phyloP scores from a whole-genome alignment of 768 basidiomycete genomes.

The Leccinum incarnatum region DNA sequence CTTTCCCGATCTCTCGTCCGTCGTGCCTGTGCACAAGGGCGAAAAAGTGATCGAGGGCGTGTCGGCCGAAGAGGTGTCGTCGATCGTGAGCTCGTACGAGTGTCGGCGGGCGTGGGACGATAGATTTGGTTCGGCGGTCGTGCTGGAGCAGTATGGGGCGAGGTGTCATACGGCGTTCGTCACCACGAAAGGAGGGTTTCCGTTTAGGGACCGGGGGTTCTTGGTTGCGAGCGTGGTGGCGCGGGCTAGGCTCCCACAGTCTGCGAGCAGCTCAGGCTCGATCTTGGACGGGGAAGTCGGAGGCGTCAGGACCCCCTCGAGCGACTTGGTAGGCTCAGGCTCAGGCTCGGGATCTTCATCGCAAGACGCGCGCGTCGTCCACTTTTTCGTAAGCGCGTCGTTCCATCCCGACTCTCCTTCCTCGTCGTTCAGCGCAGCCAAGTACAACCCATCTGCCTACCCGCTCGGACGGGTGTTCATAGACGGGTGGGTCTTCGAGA shows the following conservation, averaged over 20 bases:
- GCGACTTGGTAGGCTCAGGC: constrained; percentile 22
- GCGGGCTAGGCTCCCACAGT: constrained; percentile 43
- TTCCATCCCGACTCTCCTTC: constrained; percentile 61
- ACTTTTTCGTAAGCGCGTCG: constrained; percentile 83
- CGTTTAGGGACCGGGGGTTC: constrained; percentile 88
- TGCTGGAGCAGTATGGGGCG: constrained; percentile 77
- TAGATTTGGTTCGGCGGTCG: constrained; percentile 64
- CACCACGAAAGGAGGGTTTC: constrained; percentile 76
- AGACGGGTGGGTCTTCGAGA: constrained; percentile 96
- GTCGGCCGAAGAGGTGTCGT: constrained; percentile 86
- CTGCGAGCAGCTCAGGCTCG: constrained; percentile 15
- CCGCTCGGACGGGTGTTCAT: constrained; percentile 81
- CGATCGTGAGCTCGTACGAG: constrained; percentile 64
- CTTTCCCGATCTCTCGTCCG: constrained; percentile 72
- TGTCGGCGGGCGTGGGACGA: constrained; percentile 86
- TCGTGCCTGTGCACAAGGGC: constrained; percentile 82
- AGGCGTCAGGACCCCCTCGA: constrained; percentile 5
- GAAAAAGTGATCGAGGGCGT: constrained; percentile 92
- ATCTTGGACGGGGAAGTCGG: constrained; percentile 42
- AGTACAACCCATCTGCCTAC: constrained; percentile 73
- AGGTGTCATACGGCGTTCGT: constrained; percentile 70
- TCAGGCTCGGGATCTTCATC: constrained; percentile 12
- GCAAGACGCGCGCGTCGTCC: constrained; percentile 53
- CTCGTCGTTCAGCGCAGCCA: constrained; percentile 51
- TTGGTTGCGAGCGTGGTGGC: constrained; percentile 76